Evolutionary conservation across 2,329 filamentous ascomycete genomes (phyloP).

Genomic region (Alternaria triticina): DNA sequence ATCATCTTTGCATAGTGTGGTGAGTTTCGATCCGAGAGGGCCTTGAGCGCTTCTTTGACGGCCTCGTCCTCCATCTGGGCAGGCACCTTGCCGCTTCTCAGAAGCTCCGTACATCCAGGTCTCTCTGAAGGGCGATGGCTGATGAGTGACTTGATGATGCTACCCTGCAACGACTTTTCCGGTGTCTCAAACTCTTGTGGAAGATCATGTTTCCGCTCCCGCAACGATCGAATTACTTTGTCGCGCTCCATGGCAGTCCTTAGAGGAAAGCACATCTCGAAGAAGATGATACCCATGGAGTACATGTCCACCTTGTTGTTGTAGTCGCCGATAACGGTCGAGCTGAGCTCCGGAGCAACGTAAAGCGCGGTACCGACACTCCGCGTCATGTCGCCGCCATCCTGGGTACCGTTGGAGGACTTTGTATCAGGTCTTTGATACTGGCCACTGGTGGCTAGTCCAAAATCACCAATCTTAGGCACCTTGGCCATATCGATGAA

Average conservation of each 20-base stretch:
- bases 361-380: constrained; percentile 84
- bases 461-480: constrained; percentile 96
- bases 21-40: constrained; percentile 80
- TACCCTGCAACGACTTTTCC: constrained; percentile 72
- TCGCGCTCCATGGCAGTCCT: constrained; percentile 69
- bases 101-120: constrained; percentile 80
- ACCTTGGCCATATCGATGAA: constrained; percentile 92
- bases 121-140: constrained; percentile 82
- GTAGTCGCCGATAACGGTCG: constrained; percentile 76
- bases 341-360: constrained; percentile 88
- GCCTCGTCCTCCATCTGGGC: constrained; percentile 93
- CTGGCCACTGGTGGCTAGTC: constrained; percentile 87
- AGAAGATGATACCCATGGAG: constrained; percentile 95
- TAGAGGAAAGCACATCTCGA: constrained; percentile 84
- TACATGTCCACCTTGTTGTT: constrained; percentile 99
- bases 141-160: constrained; percentile 80
- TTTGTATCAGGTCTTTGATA: constrained; percentile 66
- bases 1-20: constrained; percentile 91
- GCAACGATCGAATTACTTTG: constrained; percentile 70
- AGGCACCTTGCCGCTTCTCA: constrained; percentile 85
- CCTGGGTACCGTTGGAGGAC: constrained; percentile 35
- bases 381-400: constrained; percentile 69
- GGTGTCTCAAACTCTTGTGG: constrained; percentile 75
- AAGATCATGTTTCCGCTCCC: constrained; percentile 70
- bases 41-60: constrained; percentile 80